Evolutionary conservation across 2,329 filamentous ascomycete species (phyloP).

Genomic region (Mycosphaerella arachidis): DNA sequence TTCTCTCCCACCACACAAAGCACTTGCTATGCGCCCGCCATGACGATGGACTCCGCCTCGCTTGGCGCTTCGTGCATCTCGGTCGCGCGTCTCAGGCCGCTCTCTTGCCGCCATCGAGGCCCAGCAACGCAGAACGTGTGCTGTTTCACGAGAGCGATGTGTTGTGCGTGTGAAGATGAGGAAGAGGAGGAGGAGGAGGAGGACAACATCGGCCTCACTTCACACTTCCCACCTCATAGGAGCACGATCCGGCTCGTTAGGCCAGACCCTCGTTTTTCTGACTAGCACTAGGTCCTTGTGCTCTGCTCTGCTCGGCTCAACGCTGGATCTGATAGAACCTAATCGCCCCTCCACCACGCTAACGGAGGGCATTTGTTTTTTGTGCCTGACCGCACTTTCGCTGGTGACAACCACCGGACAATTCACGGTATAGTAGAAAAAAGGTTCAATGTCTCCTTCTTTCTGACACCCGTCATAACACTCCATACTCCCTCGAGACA

Average conservation of each 20-base stretch:
- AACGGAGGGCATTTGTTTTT: not conserved
- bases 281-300: not conserved
- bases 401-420: not conserved
- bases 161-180: not conserved
- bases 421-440: not conserved
- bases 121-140: not conserved
- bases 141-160: not conserved
- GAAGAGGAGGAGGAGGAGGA: not conserved
- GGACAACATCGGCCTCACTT: not conserved
- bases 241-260: not conserved
- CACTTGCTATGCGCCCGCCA: not conserved
- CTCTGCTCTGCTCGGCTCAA: not conserved
- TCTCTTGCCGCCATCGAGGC: not conserved
- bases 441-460: not conserved
- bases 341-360: not conserved
- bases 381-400: not conserved
- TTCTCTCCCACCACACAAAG: not conserved
- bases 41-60: not conserved
- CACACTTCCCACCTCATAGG: not conserved
- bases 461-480: not conserved
- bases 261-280: not conserved
- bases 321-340: not conserved
- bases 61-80: not conserved
- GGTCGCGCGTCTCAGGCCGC: not conserved
- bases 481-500: not conserved